Conservation (phyloP, 306 rosid species). For the Ceratonia siliqua region DNA sequence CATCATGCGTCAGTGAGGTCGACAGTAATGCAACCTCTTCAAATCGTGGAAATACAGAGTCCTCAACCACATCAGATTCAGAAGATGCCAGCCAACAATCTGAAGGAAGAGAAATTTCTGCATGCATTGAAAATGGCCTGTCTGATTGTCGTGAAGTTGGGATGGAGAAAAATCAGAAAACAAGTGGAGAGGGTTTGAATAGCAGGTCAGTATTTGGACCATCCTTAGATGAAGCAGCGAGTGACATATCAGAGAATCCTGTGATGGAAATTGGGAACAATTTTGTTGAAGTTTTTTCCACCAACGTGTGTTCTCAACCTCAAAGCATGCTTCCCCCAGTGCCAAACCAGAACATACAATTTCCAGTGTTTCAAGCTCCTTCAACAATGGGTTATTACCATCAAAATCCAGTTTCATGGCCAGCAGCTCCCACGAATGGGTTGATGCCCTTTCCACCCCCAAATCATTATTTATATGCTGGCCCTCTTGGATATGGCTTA, state of each 20-base stretch:
- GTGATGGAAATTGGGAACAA: conserved; percentile 39
- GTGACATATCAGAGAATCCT: conserved; percentile 41
- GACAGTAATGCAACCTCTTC: conserved; percentile 54
- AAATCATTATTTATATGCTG: conserved; percentile 67
- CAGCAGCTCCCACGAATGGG: conserved; percentile 70
- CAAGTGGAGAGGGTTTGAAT: conserved; percentile 29
- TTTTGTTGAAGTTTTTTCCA: conserved; percentile 52
- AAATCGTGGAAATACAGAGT: conserved; percentile 59
- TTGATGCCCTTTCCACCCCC: conserved; percentile 69
- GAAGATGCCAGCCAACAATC: conserved; percentile 65
- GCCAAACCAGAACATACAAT: conserved; percentile 66
- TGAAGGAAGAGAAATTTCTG: conserved; percentile 51
- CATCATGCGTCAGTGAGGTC: conserved; percentile 68
- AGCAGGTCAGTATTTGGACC: conserved; percentile 22
- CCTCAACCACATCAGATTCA: conserved; percentile 65
- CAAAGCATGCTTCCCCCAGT: conserved; percentile 55
- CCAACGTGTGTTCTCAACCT: conserved; percentile 61
- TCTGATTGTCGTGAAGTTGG: conserved; percentile 40
- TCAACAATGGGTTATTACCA: conserved; percentile 79
- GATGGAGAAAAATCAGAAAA: conserved; percentile 28
- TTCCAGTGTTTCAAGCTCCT: conserved; percentile 70
- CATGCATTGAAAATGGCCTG: conserved; percentile 50
- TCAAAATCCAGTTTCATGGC: conserved; percentile 90
- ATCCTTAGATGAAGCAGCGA: conserved; percentile 46
- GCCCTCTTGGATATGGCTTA: conserved; percentile 81